Evolutionary conservation across 108 stramenopile genomes (phyloP), one percentile per base, ranked within the genome.

Genomic region (Pseudonitzschia delicatissima): DNA sequence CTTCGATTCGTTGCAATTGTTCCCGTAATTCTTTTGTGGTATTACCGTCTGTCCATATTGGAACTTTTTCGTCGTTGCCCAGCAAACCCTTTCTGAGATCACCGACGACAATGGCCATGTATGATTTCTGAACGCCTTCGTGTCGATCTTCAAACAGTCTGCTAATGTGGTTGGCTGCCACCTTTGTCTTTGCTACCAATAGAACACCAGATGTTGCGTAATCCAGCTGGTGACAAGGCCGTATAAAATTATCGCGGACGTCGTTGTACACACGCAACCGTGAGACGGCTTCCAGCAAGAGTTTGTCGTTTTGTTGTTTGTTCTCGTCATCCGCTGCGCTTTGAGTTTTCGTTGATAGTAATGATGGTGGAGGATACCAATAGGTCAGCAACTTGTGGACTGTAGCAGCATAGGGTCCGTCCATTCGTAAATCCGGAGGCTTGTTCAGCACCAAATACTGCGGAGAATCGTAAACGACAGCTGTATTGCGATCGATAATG

Each of bases 401-500:
- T 4, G 93, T 83, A 0, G 87, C 75, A 11, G 63, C 68, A 57
- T 90, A 77, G 1, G 72, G 71, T 21, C 93, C 93, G 62, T 95
- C 94, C 91, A 95, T 95, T 15, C 90, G 77, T 62, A 92, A 74
- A 74, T 95, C 94, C 26, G 90, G 77, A 12, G 94, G 94, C 52
- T 95, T 95, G 76, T 91, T 76, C 18, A 95, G 61, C 9, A 74
- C 85, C 33, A 93, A 59, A 57, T 88, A 95, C 33, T 87, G 61
- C 12, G 73, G 69, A 36, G 80, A 77, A 48, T 92, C 79, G 61
- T 78, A 81, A 7, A 91, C 36, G 35, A 92, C 68, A 36, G 62
- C 64, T 21, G 26, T 26, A 23, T 80, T 34, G 61, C 52, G 21
- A 33, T 59, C 51, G 27, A 83, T 32, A 9, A 76, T 33, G 20